These are phyloP conservation scores for Sugiyamaella valdiviana DNA, from an alignment of 805 yeast genomes.

Conservation along the genomic window DNA sequence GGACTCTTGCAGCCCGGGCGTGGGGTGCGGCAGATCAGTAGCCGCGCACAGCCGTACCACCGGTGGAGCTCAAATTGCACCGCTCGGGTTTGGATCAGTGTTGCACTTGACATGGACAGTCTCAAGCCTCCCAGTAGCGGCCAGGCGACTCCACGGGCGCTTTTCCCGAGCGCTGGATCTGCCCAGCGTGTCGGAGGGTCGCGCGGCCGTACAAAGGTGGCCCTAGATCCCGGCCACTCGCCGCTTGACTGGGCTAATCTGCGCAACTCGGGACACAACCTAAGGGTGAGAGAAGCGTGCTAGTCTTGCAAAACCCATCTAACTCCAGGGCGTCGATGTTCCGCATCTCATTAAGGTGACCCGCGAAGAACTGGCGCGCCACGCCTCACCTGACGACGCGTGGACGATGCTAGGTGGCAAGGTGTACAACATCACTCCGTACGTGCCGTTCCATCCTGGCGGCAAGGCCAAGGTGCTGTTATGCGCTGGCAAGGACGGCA, in stretches of 20 bases:
- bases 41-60: no score
- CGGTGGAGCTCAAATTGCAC: no score
- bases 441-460: conserved; percentile 87
- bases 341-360: conserved; percentile 29
- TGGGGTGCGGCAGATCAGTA: no score
- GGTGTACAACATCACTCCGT: conserved; percentile 82
- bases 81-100: no score
- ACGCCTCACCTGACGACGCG: conserved; percentile 57
- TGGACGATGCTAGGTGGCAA: conserved; percentile 80
- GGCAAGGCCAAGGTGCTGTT: conserved; percentile 72
- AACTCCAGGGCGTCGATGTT: conserved; percentile 3
- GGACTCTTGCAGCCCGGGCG: no score
- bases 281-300: conserved; percentile 43
- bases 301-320: background rate
- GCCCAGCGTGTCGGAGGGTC: conserved; percentile 12
- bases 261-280: conserved; percentile 42
- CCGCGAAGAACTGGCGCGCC: conserved; percentile 52
- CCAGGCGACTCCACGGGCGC: no score
- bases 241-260: conserved; percentile 80
- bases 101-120: no score
- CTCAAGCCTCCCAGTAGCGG: no score
- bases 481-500: conserved; percentile 81
- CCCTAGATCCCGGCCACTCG: conserved; percentile 70
- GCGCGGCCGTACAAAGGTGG: conserved; percentile 47
- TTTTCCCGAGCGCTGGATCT: conserved; percentile 14